Conservation (phyloP, 768 basidiomycete species). For the Amanita rimosa region DNA sequence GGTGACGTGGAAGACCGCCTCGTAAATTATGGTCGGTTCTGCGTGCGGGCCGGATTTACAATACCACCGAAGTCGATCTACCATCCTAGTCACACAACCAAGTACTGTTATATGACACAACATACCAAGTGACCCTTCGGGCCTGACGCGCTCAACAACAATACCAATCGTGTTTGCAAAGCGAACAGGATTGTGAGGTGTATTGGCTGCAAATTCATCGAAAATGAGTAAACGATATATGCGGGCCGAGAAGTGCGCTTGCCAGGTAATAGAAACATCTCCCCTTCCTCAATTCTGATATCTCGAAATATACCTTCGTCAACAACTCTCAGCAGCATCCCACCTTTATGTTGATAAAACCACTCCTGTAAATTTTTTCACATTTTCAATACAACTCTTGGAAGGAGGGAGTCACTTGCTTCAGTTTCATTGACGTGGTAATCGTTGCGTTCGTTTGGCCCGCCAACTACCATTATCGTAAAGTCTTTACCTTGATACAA, state of each 20-base stretch:
- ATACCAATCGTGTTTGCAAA: slow-evolving; percentile 86
- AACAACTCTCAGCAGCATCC: slow-evolving; percentile 82
- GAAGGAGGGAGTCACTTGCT: slow-evolving; percentile 24
- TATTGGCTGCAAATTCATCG: slow-evolving; percentile 52
- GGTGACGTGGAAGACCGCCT: slow-evolving; percentile 78
- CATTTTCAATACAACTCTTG: neutral
- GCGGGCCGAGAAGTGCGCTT: slow-evolving; percentile 9
- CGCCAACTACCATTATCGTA: slow-evolving; percentile 93
- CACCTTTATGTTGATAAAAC: slow-evolving; percentile 96
- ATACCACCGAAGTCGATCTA: slow-evolving; percentile 91
- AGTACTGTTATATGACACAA: neutral
- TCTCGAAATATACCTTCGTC: slow-evolving; percentile 75
- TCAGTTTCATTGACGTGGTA: slow-evolving; percentile 96
- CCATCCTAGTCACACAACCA: neutral
- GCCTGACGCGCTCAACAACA: slow-evolving; percentile 81
- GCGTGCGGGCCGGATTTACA: slow-evolving; percentile 55
- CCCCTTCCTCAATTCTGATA: slow-evolving; percentile 85
- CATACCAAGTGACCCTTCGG: slow-evolving; percentile 63
- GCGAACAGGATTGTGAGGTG: slow-evolving; percentile 91
- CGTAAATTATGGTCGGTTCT: slow-evolving; percentile 26
- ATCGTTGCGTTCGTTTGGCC: slow-evolving; percentile 89
- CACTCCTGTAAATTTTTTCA: slow-evolving; percentile 56
- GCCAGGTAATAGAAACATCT: slow-evolving; percentile 96
- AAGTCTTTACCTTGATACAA: slow-evolving; percentile 77
- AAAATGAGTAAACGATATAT: neutral